Percentiles rank a stretch among this genome's conserved stretches.
Conservation (phyloP, 2,329 filamentous ascomycete genomes). For the Colletotrichum brevisporum region DNA sequence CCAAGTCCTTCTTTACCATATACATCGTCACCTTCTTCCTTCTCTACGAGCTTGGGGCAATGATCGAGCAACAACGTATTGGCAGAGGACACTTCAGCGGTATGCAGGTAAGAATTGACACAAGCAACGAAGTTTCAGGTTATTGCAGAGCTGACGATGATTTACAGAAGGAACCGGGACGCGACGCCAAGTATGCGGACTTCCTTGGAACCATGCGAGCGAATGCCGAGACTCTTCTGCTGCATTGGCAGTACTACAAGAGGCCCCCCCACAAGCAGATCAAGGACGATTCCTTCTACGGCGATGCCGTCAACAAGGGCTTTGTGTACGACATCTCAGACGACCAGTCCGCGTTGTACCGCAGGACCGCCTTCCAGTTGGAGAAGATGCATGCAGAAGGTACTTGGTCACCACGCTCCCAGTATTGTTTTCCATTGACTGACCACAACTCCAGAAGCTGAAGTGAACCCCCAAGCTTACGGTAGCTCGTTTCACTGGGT, state of each 20-base stretch:
- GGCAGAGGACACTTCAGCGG: neutral
- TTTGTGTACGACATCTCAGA: constrained; percentile 10
- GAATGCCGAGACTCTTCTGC: constrained; percentile 61
- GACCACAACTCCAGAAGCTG: neutral
- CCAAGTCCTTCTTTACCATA: constrained; percentile 51
- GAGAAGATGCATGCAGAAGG: neutral
- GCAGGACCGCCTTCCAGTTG: neutral
- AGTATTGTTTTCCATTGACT: neutral
- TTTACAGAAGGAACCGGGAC: neutral
- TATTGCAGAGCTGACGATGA: neutral
- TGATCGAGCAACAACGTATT: neutral
- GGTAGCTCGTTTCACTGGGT: constrained; percentile 55
- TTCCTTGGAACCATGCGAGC: constrained; percentile 52
- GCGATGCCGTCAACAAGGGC: constrained; percentile 20
- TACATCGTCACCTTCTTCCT: constrained; percentile 60
- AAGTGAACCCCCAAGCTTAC: neutral
- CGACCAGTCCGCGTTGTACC: constrained; percentile 1
- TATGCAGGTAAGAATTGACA: neutral
- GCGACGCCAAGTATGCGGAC: neutral
- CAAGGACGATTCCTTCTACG: neutral
- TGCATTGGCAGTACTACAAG: constrained; percentile 65
- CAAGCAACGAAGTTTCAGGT: neutral
- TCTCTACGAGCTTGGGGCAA: constrained; percentile 46
- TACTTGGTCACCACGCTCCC: neutral
- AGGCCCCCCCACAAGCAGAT: neutral